Base-by-base conservation (phyloP, 495 filamentous ascomycete species). In the Jackrogersella minutella region DNA sequence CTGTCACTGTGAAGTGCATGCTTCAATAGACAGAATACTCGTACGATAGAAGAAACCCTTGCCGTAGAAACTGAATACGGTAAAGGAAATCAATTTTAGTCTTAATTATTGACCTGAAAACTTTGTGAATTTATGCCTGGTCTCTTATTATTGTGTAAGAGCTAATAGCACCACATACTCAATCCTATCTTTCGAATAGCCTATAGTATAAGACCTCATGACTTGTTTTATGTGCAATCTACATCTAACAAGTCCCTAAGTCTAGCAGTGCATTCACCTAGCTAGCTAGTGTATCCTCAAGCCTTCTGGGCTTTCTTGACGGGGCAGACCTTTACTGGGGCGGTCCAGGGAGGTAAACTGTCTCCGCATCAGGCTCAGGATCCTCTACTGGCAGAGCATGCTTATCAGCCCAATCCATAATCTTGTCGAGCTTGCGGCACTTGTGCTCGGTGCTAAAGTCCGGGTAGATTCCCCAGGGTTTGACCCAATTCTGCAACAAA, bases 361-460 rank as follows among this genome's bases (percentile, higher is more conserved):
- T 57, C 5, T 8, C 34, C 54, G 44, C 54, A 14, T 57, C 54
- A 19, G 54, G 54, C 54, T 57, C 54, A 0, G 54, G 54, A 16
- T 57, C 54, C 5, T 34, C 54, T 11, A 0, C 39, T 0, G 54
- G 54, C 9, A 57, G 19, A 5, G 54, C 54, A 46, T 57, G 26
- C 17, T 57, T 57, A 26, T 57, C 40, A 34, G 54, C 54, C 54
- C 54, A 57, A 8, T 26, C 54, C 24, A 57, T 22, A 26, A 57
- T 57, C 54, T 46, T 57, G 54, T 57, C 54, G 14, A 57, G 54
- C 5, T 44, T 57, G 26, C 54, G 54, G 28, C 54, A 57, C 28
- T 57, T 57, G 40, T 57, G 54, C 13, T 57, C 16, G 0, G 54
- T 57, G 26, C 26, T 33, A 13, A 57, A 57, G 30, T 57, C 54